These are phyloP conservation scores for Dysphania ambrosioides DNA, from an alignment of 148 eudicot genomes.

Conservation along the genomic window DNA sequence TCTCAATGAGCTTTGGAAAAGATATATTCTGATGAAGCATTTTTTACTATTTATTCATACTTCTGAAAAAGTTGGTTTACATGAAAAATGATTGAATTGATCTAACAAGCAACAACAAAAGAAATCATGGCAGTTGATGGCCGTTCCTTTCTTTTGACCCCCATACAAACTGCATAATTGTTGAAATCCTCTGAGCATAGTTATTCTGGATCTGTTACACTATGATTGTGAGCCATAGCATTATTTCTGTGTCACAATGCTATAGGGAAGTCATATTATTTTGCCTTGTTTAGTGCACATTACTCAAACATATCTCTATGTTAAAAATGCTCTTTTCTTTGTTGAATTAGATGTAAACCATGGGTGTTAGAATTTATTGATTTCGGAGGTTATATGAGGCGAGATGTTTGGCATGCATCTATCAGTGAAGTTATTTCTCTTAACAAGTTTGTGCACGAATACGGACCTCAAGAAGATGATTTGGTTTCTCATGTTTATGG, in stretches of 20 bases:
- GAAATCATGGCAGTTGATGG: too few relatives aligned
- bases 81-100: too few relatives aligned
- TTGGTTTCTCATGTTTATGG: slow-evolving; percentile 54
- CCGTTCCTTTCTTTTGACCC: too few relatives aligned
- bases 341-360: slow-evolving; percentile 43
- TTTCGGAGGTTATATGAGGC: slow-evolving; percentile 82
- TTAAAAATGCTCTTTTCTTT: not conserved
- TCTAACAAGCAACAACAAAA: too few relatives aligned
- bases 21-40: slow-evolving; percentile 7
- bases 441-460: slow-evolving; percentile 64
- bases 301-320: not conserved
- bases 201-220: not conserved
- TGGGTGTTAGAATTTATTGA: slow-evolving; percentile 86
- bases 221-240: not conserved
- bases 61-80: too few relatives aligned
- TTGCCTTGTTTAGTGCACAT: not conserved
- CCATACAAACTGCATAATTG: too few relatives aligned
- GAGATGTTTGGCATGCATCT: slow-evolving; percentile 89
- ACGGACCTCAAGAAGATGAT: slow-evolving; percentile 67
- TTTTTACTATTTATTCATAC: not conserved
- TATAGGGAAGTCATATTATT: not conserved
- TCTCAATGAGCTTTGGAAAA: not conserved
- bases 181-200: not conserved
- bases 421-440: slow-evolving; percentile 66
- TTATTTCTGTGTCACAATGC: not conserved